phyloP scores from a whole-genome alignment of 2,329 filamentous ascomycete species.

The Calonectria leucothoes region DNA sequence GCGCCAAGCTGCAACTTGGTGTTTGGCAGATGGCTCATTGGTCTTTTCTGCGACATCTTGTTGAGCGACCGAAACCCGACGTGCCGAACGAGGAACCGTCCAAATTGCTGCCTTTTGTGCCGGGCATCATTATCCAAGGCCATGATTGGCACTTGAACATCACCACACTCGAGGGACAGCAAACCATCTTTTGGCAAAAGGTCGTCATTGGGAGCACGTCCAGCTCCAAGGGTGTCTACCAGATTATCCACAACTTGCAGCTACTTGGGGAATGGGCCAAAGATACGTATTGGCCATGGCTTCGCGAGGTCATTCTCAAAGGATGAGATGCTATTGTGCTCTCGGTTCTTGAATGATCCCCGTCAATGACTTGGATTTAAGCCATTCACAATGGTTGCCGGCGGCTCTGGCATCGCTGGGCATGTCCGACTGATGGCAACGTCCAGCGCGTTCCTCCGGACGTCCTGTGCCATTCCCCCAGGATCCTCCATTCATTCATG shows the following conservation, averaged over 20 bases:
- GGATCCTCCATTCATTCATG: no score
- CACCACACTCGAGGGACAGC: slow-evolving; percentile 7
- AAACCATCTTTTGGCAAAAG: slow-evolving; percentile 15
- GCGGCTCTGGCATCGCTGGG: background rate
- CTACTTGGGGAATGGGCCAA: slow-evolving; percentile 1
- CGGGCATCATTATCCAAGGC: slow-evolving; percentile 9
- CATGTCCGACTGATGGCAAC: background rate
- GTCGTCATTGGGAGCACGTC: slow-evolving; percentile 7
- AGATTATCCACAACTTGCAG: slow-evolving; percentile 14
- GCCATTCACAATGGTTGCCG: no score
- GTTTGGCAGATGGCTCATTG: slow-evolving; percentile 18
- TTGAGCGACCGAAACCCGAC: background rate
- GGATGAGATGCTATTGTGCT: background rate
- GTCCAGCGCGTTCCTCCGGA: background rate
- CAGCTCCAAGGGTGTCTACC: slow-evolving; percentile 10
- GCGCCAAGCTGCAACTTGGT: slow-evolving; percentile 13
- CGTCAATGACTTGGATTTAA: background rate
- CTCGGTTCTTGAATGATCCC: background rate
- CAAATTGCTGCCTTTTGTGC: background rate
- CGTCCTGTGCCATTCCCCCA: background rate
- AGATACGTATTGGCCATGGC: slow-evolving; percentile 15
- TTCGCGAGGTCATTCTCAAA: background rate
- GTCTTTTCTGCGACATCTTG: background rate
- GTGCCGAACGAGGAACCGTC: background rate
- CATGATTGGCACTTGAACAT: slow-evolving; percentile 18